Conservation (phyloP, 2,329 filamentous ascomycete genomes). For the Aspergillus thermomutatus region DNA sequence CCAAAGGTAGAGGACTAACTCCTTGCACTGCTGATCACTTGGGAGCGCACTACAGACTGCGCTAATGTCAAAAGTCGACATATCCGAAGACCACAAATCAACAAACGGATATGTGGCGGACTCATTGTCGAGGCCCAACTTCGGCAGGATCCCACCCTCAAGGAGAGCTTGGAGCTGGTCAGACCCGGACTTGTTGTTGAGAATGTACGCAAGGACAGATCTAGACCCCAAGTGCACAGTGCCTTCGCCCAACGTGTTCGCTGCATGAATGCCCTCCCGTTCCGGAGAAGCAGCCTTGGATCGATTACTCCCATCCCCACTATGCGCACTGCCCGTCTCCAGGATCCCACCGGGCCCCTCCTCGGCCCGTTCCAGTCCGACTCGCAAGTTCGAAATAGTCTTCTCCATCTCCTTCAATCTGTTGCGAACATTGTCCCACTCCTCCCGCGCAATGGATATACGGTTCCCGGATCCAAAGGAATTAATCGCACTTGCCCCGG, state of each 20-base stretch:
- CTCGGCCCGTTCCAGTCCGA: constrained; percentile 38
- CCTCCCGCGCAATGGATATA: constrained; percentile 40
- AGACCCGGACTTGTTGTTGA: constrained; percentile 51
- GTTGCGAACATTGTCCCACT: constrained; percentile 43
- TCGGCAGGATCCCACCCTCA: constrained; percentile 60
- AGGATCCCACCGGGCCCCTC: constrained; percentile 22
- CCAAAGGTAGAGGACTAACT: constrained; percentile 31
- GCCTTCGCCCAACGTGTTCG: constrained; percentile 58
- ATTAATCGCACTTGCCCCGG: constrained; percentile 4
- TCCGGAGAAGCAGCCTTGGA: constrained; percentile 37
- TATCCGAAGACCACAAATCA: constrained; percentile 62
- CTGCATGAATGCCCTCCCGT: constrained; percentile 58
- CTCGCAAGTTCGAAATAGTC: constrained; percentile 37
- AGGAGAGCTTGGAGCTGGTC: constrained; percentile 53
- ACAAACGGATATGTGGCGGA: constrained; percentile 64
- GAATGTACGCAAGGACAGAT: constrained; percentile 60
- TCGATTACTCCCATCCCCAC: constrained; percentile 27
- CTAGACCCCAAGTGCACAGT: constrained; percentile 61
- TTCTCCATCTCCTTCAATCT: constrained; percentile 43
- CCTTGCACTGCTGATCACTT: constrained; percentile 55
- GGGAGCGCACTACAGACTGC: constrained; percentile 59
- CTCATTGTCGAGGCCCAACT: constrained; percentile 62
- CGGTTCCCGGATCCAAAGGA: constrained; percentile 17
- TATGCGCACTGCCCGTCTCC: constrained; percentile 32
- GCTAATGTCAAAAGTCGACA: constrained; percentile 54